Conservation (phyloP, 2,329 filamentous ascomycete species). For the Gremmenia infestans region DNA sequence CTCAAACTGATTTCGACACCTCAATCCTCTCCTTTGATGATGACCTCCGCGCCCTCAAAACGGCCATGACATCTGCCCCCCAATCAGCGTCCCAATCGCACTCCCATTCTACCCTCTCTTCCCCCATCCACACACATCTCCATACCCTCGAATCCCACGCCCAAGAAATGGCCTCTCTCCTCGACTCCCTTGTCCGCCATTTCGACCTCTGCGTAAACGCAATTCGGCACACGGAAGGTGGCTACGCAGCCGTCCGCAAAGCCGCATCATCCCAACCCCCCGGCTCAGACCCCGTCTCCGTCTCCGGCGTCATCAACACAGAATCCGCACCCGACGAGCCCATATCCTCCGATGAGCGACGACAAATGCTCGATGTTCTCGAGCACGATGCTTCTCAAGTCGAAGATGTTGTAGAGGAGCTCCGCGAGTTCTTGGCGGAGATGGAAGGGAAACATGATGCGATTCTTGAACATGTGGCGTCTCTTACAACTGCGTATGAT, state of each 20-base stretch:
- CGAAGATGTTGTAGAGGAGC: constrained; percentile 61
- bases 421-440: constrained; percentile 67
- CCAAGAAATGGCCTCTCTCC: constrained; percentile 72
- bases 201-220: constrained; percentile 93
- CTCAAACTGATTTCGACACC: constrained; percentile 69
- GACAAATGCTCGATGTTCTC: constrained; percentile 79
- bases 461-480: constrained; percentile 59
- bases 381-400: constrained; percentile 64
- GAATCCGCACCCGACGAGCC: constrained; percentile 54
- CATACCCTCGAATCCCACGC: constrained; percentile 51
- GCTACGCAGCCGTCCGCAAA: constrained; percentile 62
- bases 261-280: constrained; percentile 58
- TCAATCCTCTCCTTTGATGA: constrained; percentile 65
- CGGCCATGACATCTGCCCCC: constrained; percentile 32
- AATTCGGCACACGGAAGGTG: constrained; percentile 83
- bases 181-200: constrained; percentile 77
- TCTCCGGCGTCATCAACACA: constrained; percentile 58
- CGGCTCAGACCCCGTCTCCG: constrained; percentile 48
- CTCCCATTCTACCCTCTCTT: constrained; percentile 15
- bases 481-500: constrained; percentile 49
- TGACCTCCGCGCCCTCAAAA: constrained; percentile 62
- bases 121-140: constrained; percentile 42
- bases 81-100: constrained; percentile 27
- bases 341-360: constrained; percentile 68
- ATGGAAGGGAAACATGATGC: constrained; percentile 69